A percentile compares a stretch with the other conserved stretches of the same genome.
These are phyloP conservation scores for Pecoramyces ruminantium DNA, from an alignment of 192 early-diverging fungal species.

Conservation along the genomic window DNA sequence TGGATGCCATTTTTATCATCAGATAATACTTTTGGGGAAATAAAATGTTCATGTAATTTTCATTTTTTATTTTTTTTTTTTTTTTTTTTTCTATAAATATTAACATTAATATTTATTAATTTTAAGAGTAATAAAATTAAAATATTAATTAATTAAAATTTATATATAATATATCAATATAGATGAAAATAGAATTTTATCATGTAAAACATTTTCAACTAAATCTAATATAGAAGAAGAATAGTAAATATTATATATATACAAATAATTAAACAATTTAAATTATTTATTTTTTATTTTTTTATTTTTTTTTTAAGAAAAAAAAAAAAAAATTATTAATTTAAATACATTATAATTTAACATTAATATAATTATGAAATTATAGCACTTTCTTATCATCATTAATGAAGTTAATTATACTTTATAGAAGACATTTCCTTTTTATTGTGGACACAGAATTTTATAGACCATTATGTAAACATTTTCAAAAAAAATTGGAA, in stretches of 20 bases:
- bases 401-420: neutral
- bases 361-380: too few relatives aligned
- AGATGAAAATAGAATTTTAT: neutral
- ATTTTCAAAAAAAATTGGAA: constrained; percentile 11
- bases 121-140: too few relatives aligned
- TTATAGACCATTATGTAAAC: constrained; percentile 3
- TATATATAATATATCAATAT: too few relatives aligned
- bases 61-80: too few relatives aligned
- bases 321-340: too few relatives aligned
- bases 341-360: too few relatives aligned
- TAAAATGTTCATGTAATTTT: neutral
- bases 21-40: neutral
- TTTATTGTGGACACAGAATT: neutral
- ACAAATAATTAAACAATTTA: too few relatives aligned
- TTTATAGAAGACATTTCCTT: neutral
- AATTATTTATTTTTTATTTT: constrained; percentile 1
- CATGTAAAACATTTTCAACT: neutral
- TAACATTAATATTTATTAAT: too few relatives aligned
- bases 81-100: too few relatives aligned
- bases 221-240: neutral
- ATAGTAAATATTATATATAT: neutral
- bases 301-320: constrained; percentile 1
- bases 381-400: constrained; percentile 4
- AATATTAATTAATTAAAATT: too few relatives aligned
- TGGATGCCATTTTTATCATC: neutral